Evolutionary conservation across 441 rosid species (phyloP).

Genomic region (Arabidopsis hybrid): DNA sequence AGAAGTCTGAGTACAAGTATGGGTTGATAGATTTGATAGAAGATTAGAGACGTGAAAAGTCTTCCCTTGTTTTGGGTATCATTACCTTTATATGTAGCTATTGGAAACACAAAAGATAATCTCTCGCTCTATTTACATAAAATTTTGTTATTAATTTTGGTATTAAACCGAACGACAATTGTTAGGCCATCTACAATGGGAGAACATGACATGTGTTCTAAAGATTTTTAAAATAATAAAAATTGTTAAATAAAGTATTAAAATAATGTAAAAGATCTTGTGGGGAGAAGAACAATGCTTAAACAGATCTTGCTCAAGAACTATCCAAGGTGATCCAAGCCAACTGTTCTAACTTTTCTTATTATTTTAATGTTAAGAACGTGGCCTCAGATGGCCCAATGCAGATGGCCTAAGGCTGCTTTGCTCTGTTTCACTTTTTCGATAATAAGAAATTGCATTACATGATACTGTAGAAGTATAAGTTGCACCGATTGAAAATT

Average conservation of each 20-base stretch:
- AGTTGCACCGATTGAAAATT: neutral
- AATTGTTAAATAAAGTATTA: too few relatives aligned
- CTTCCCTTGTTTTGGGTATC: neutral
- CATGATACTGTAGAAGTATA: neutral
- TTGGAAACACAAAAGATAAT: neutral
- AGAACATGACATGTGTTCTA: too few relatives aligned
- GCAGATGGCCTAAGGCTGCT: neutral
- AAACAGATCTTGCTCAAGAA: too few relatives aligned
- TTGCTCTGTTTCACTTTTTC: neutral
- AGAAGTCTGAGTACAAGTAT: slow-evolving; percentile 14
- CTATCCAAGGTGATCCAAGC: too few relatives aligned
- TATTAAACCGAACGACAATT: neutral
- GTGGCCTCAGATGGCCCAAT: too few relatives aligned
- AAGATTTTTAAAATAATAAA: too few relatives aligned
- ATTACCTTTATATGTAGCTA: neutral
- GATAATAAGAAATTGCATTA: neutral
- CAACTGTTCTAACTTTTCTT: too few relatives aligned
- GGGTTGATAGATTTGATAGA: slow-evolving; percentile 16
- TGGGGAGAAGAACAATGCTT: too few relatives aligned
- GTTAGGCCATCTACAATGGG: too few relatives aligned
- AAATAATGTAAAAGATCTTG: too few relatives aligned
- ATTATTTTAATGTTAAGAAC: too few relatives aligned
- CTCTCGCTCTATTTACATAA: neutral
- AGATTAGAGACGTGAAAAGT: neutral
- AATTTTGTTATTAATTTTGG: neutral